phyloP scores from a whole-genome alignment of 331 rosid species.

The Saraca asoca region DNA sequence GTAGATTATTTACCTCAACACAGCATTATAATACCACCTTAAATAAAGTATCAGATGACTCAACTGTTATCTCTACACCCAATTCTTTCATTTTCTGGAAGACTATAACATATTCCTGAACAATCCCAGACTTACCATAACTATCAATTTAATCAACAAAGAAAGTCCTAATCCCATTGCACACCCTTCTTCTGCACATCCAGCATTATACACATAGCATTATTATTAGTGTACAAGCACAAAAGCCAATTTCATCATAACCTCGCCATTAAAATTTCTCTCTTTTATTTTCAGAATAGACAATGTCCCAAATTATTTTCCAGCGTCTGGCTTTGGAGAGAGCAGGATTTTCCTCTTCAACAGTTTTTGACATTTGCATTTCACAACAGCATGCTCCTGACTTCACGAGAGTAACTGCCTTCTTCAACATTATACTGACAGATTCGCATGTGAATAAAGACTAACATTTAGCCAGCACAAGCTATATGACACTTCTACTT shows the following conservation, averaged over 20 bases:
- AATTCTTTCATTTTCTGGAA: constrained; percentile 70
- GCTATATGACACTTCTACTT: constrained; percentile 10
- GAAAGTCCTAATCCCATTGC: constrained; percentile 55
- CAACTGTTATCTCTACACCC: constrained; percentile 52
- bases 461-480: constrained; percentile 12
- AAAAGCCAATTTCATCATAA: not conserved
- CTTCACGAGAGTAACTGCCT: not conserved
- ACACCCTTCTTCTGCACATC: constrained; percentile 52
- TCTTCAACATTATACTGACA: not conserved
- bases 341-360: constrained; percentile 17
- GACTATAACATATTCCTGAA: constrained; percentile 69
- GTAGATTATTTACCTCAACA: constrained; percentile 70
- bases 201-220: constrained; percentile 68
- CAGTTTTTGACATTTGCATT: not conserved
- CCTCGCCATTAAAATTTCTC: constrained; percentile 5
- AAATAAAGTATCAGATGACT: constrained; percentile 66
- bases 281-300: constrained; percentile 4
- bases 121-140: constrained; percentile 74
- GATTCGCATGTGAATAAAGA: constrained; percentile 1
- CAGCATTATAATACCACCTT: constrained; percentile 68
- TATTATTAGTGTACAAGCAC: not conserved
- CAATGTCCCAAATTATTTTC: not conserved
- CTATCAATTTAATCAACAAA: constrained; percentile 61
- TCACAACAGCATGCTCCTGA: constrained; percentile 13
- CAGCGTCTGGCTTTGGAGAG: constrained; percentile 10